A percentile compares a stretch with the other conserved stretches of the same genome.
Evolutionary conservation across 1,139 yeast species (phyloP).

Genomic region (Suhomyces bokatorum): DNA sequence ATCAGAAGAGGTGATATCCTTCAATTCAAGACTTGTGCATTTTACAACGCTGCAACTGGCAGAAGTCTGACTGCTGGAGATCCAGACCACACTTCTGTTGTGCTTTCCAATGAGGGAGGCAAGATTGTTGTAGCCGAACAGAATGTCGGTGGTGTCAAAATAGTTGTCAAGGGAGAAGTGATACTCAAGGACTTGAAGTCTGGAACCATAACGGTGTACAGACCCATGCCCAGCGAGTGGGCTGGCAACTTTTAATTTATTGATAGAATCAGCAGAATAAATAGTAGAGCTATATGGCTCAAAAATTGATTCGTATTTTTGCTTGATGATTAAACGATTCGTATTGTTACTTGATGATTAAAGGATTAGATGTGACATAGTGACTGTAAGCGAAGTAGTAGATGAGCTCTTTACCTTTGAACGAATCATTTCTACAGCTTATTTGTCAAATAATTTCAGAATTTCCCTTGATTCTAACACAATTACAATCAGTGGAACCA

Average conservation of each 20-base stretch:
- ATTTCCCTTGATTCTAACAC: no score
- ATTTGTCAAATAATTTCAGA: no score
- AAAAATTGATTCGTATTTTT: no score
- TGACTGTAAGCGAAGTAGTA: no score
- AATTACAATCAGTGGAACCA: no score
- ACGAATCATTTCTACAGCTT: no score
- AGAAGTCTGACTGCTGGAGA: conserved; percentile 45
- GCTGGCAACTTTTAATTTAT: conserved; percentile 38
- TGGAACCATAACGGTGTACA: conserved; percentile 53
- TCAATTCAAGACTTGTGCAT: conserved; percentile 44
- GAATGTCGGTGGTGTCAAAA: conserved; percentile 53
- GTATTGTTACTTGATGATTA: no score
- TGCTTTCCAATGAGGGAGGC: conserved; percentile 37
- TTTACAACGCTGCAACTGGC: conserved; percentile 34
- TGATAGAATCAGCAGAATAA: not conserved
- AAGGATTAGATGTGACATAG: no score
- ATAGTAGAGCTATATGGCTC: not conserved
- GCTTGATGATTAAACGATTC: no score
- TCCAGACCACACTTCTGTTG: conserved; percentile 71
- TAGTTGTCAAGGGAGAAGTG: conserved; percentile 49
- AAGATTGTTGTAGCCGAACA: conserved; percentile 56
- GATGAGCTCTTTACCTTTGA: no score
- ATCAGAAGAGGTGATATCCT: conserved; percentile 45
- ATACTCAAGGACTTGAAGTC: conserved; percentile 42
- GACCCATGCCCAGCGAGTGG: conserved; percentile 61